Evolutionary conservation across 73 alveolate species (phyloP), one percentile per base, ranked within the genome.

Genomic region (Paramecium sexaurelia): DNA sequence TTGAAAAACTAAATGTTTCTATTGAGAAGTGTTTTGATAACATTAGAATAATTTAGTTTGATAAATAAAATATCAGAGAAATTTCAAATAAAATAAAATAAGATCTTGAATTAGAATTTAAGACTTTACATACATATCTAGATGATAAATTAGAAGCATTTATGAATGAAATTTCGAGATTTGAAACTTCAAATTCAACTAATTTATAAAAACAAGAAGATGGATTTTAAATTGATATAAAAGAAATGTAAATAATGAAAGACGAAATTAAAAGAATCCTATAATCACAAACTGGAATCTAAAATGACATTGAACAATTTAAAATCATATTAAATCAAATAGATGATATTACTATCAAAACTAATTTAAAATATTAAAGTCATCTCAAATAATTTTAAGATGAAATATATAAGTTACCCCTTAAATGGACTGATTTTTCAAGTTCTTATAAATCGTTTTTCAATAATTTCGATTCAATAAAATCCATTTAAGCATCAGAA

Each of bases 231-330:
- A 35, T 73, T 15, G 87, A 73, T 15, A 73, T 73, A 5, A 20
- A 73, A 37, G 87, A 73, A 73, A 73, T 73, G 55, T 32, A 27
- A 37, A 73, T 73, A 15, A 73, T 73, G 87, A 73, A 73, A 9
- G 57, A 73, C 17, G 87, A 73, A 37, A 37, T 73, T 13, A 73
- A 73, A n/a, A 73, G 87, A 5, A 2, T 73, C 15, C 19, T 73
- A 22, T 29, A 73, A 35, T 20, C 7, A 17, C 19, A 73, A 29
- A 19, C 39, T 35, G 87, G 87, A 37, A 73, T 73, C 13, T 20
- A 35, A 29, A n/a, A 66, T 29, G 87, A 73, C 11, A 73, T 73
- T 35, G 55, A 32, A 35, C 29, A 73, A 73, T 73, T 73, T 37
- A 73, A 73, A 73, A 32, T 13, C 1, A 35, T 73, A 8, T n/a